phyloP scores from a whole-genome alignment of 176 grass and related monocot genomes.

The Thalia dealbata region DNA sequence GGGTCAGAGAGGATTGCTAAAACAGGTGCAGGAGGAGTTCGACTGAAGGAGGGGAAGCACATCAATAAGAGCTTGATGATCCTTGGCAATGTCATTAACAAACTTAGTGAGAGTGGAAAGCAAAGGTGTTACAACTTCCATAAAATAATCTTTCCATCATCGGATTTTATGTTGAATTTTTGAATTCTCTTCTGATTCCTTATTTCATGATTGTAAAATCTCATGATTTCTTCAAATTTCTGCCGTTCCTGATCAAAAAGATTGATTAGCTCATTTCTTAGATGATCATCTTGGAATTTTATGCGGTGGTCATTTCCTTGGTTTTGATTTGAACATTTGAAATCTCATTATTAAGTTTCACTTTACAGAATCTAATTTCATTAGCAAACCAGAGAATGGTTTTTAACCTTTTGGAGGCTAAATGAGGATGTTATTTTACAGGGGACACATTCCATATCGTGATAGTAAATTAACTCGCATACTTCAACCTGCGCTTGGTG shows the following conservation, averaged over 20 bases:
- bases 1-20: constrained; percentile 86
- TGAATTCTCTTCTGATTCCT: not conserved
- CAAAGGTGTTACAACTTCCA: constrained; percentile 41
- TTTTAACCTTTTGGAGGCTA: not conserved
- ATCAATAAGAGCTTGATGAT: constrained; percentile 96
- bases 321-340: no score
- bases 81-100: constrained; percentile 97
- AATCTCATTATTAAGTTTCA: no score
- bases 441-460: constrained; percentile 95
- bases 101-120: constrained; percentile 75
- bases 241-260: no score
- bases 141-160: not conserved
- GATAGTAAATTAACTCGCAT: constrained; percentile 96
- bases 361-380: not conserved
- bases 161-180: not conserved
- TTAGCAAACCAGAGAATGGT: not conserved
- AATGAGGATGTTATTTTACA: constrained; percentile 33
- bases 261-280: no score
- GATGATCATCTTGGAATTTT: no score
- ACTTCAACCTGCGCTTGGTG: constrained; percentile 90
- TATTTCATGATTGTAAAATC: no score
- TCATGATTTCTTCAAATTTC: no score
- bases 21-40: constrained; percentile 76
- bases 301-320: no score
- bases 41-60: constrained; percentile 80